Conservation (phyloP, 2,329 filamentous ascomycete genomes). For the Epichloe scottii region DNA sequence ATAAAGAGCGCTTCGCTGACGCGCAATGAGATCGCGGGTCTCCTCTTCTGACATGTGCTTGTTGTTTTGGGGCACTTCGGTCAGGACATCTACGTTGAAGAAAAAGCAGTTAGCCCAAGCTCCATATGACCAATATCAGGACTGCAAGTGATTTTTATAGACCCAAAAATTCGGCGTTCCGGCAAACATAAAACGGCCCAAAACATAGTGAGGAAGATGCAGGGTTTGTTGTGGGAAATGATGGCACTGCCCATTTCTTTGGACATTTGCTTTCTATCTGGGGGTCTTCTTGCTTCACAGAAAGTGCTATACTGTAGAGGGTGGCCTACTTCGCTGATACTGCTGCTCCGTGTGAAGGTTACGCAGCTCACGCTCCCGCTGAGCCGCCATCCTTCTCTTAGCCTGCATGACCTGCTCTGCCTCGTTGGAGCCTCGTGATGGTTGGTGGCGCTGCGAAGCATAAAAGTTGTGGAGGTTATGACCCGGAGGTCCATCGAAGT, state of each 20-base stretch:
- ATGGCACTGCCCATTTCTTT: conserved; percentile 10
- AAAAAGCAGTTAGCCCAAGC: conserved; percentile 24
- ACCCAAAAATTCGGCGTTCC: not conserved
- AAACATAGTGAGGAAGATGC: conserved; percentile 5
- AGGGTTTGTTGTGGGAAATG: conserved; percentile 6
- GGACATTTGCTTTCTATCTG: conserved; percentile 27
- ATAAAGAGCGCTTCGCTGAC: conserved; percentile 89
- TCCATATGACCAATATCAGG: conserved; percentile 15
- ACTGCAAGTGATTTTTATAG: conserved; percentile 1
- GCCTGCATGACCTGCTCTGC: conserved; percentile 98
- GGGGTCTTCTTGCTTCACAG: conserved; percentile 22
- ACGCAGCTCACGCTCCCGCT: conserved; percentile 95
- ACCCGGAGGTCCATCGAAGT: conserved; percentile 62
- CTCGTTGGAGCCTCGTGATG: conserved; percentile 71
- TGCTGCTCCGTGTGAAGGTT: conserved; percentile 99
- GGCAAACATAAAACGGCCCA: conserved; percentile 5
- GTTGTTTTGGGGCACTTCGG: conserved; percentile 31
- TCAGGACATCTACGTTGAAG: conserved; percentile 36
- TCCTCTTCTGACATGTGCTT: conserved; percentile 95
- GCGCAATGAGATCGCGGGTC: conserved; percentile 87
- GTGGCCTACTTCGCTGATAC: conserved; percentile 97
- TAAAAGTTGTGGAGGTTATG: conserved; percentile 86
- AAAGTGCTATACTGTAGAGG: conserved; percentile 57
- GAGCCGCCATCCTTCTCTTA: conserved; percentile 97
- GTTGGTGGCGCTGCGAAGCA: conserved; percentile 82